Evolutionary conservation across 140 eudicot genomes (phyloP).

Genomic region (Anethum foeniculum): DNA sequence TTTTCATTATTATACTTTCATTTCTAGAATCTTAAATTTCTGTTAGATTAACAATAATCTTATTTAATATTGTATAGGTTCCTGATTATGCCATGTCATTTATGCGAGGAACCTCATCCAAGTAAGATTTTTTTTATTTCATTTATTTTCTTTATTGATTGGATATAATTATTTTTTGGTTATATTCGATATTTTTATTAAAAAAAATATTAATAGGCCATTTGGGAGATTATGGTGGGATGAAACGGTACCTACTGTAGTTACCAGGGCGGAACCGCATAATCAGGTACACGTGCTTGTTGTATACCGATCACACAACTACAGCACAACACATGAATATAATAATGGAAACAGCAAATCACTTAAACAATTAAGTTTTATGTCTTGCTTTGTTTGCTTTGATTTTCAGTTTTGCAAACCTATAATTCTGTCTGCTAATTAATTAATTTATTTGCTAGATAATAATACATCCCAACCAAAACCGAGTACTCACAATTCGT

Average conservation of each 20-base stretch:
- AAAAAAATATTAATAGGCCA: conserved; percentile 14
- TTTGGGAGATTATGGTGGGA: conserved; percentile 57
- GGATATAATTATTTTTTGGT: too few species aligned
- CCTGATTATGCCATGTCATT: conserved; percentile 78
- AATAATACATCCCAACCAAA: conserved; percentile 59
- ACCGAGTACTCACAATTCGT: conserved; percentile 58
- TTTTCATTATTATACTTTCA: neutral
- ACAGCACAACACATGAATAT: too few species aligned
- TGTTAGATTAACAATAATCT: neutral
- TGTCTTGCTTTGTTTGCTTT: too few species aligned
- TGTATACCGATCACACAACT: too few species aligned
- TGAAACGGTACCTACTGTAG: conserved; percentile 78
- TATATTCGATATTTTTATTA: neutral
- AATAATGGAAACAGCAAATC: too few species aligned
- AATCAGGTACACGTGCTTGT: too few species aligned
- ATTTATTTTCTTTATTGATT: too few species aligned
- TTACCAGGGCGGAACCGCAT: conserved; percentile 82
- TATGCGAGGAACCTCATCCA: conserved; percentile 49
- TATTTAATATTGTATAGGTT: conserved; percentile 30
- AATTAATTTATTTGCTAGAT: conserved; percentile 16
- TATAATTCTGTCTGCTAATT: neutral
- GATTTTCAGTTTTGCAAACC: too few species aligned
- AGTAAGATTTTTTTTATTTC: conserved; percentile 27
- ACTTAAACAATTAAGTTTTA: too few species aligned
- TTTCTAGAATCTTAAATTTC: neutral